Evolutionary conservation across 768 basidiomycete species (phyloP).

Genomic region (Termitomyces sp.): DNA sequence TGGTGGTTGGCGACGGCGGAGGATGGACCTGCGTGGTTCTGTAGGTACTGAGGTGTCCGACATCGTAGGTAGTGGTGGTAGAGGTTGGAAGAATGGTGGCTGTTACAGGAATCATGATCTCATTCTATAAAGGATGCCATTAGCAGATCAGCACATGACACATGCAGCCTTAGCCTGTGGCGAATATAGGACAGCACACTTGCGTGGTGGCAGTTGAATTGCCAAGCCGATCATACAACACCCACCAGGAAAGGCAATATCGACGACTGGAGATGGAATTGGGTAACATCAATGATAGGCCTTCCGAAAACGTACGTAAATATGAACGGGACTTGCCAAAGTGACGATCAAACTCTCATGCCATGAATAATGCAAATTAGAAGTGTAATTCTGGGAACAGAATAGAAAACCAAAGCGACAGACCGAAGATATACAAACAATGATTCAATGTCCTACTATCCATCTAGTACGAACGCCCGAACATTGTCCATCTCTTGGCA

Average conservation of each 20-base stretch:
- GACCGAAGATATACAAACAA: conserved; percentile 9
- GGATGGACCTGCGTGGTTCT: conserved; percentile 14
- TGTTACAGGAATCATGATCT: conserved; percentile 13
- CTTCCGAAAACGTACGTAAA: neutral
- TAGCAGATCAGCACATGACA: conserved; percentile 16
- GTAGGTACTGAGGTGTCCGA: neutral
- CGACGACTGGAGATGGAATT: neutral
- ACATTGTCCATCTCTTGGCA: conserved; percentile 96
- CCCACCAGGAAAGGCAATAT: neutral
- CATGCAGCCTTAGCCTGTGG: conserved; percentile 7
- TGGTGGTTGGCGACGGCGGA: conserved; percentile 13
- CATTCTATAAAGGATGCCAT: conserved; percentile 12
- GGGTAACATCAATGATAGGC: neutral
- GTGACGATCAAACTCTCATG: conserved; percentile 9
- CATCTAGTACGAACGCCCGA: conserved; percentile 78
- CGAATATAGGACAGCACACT: conserved; percentile 6
- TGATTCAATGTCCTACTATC: conserved; percentile 1
- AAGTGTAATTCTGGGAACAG: neutral
- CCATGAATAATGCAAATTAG: conserved; percentile 3
- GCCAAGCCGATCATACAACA: conserved; percentile 6
- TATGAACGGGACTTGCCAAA: neutral
- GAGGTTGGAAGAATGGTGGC: conserved; percentile 2
- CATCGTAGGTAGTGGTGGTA: conserved; percentile 6
- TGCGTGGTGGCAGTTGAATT: conserved; percentile 7
- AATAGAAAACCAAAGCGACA: conserved; percentile 5